phyloP scores from a whole-genome alignment of 2,329 filamentous ascomycete species.

The Botrytis medusae region DNA sequence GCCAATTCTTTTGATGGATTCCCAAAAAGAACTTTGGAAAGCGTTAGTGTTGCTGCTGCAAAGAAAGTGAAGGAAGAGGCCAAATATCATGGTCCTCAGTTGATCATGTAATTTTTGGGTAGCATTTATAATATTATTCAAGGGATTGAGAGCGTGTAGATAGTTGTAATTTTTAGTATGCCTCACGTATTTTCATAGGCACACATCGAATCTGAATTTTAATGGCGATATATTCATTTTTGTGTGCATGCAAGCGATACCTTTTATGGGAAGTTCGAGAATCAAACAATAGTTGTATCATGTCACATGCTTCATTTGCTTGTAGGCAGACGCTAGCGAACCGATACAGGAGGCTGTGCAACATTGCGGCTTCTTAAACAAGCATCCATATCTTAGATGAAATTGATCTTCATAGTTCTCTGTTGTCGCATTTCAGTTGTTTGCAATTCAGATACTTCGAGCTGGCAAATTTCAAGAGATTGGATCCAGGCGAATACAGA shows the following conservation, averaged over 20 bases:
- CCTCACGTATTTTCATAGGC: not conserved
- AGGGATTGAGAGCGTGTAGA: not conserved
- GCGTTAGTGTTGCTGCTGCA: constrained; percentile 33
- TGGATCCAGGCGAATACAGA: not conserved
- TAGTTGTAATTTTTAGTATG: not conserved
- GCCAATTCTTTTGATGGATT: constrained; percentile 65
- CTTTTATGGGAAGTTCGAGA: too few relatives aligned
- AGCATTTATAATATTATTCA: not conserved
- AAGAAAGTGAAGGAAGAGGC: constrained; percentile 39
- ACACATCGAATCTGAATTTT: not conserved
- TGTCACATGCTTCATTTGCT: not conserved
- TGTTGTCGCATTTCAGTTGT: not conserved
- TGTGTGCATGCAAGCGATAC: not conserved
- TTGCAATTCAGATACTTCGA: too few relatives aligned
- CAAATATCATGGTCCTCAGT: constrained; percentile 51
- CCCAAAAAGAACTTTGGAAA: constrained; percentile 49
- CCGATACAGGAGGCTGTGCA: not conserved
- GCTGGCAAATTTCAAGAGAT: not conserved
- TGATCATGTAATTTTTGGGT: constrained; percentile 45
- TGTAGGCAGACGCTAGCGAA: too few relatives aligned
- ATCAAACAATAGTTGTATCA: not conserved
- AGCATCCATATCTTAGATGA: not conserved
- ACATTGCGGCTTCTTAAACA: not conserved
- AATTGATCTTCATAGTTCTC: not conserved
- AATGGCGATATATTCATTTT: not conserved